Evolutionary conservation across 345 rosid species (phyloP).

Genomic region (Cardamine occulta): DNA sequence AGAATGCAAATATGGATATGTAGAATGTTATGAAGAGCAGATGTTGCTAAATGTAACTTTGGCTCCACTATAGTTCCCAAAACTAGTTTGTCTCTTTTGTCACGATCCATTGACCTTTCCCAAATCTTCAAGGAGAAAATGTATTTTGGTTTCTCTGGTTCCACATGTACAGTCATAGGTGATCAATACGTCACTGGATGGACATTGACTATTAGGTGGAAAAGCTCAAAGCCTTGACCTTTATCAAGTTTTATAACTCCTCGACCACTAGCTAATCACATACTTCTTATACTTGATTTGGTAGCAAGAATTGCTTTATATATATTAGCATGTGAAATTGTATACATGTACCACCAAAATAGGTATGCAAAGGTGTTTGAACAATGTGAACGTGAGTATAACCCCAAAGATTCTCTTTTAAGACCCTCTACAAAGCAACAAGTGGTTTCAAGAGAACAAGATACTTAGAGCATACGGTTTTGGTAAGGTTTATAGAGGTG

Average conservation of each 20-base stretch:
- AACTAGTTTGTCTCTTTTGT: neutral
- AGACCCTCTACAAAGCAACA: neutral
- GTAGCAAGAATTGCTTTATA: neutral
- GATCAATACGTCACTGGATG: neutral
- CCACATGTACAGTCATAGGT: neutral
- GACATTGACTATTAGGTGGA: neutral
- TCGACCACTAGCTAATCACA: neutral
- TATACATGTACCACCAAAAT: neutral
- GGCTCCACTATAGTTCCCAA: neutral
- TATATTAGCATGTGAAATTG: too few relatives aligned
- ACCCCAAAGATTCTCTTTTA: neutral
- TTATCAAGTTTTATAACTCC: neutral
- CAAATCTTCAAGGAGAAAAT: neutral
- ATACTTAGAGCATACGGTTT: neutral
- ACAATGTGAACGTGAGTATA: neutral
- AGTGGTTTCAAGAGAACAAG: neutral
- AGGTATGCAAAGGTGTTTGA: neutral
- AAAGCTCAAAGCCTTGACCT: neutral
- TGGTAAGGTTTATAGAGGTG: neutral
- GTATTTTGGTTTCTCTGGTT: neutral
- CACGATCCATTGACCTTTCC: neutral
- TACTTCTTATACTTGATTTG: neutral
- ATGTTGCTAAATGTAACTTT: neutral
- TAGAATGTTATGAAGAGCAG: neutral
- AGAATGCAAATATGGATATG: neutral